phyloP scores from a whole-genome alignment of 768 basidiomycete genomes.

The Leccinum truebloodii region DNA sequence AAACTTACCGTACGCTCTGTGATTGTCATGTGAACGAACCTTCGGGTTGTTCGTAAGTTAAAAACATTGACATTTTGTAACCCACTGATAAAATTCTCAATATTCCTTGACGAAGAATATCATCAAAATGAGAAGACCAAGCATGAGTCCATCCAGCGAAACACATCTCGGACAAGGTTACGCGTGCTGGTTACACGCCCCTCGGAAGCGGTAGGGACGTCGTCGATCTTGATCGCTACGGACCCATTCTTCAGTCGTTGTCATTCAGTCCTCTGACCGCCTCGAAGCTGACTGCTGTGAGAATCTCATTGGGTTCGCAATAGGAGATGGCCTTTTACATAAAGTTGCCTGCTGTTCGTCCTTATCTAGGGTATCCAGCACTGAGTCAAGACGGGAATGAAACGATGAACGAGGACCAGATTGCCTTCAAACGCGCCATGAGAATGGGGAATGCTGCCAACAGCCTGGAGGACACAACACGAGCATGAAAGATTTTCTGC shows the following conservation, averaged over 20 bases:
- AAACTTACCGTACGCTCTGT: no score
- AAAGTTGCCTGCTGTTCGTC: constrained; percentile 23
- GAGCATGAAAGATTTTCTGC: constrained; percentile 33
- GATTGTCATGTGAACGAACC: no score
- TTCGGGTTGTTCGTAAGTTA: no score
- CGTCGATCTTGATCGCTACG: no score
- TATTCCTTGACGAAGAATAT: background rate
- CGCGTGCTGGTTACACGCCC: no score
- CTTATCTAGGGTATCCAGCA: constrained; percentile 39
- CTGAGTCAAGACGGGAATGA: background rate
- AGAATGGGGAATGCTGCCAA: background rate
- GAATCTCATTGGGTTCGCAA: constrained; percentile 1
- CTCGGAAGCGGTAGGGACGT: no score
- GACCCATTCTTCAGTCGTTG: background rate
- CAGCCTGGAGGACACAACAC: no score
- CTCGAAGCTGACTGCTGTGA: constrained; percentile 36
- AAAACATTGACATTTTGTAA: no score
- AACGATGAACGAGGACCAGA: no score
- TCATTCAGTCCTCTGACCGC: background rate
- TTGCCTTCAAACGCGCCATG: constrained; percentile 20
- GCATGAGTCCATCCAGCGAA: background rate
- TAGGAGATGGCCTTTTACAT: no score
- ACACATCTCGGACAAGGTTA: no score
- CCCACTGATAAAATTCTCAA: background rate
- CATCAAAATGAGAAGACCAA: background rate